These are phyloP conservation scores for Schizosaccharomyces osmophilus DNA, from an alignment of 805 yeast species.

Conservation along the genomic window DNA sequence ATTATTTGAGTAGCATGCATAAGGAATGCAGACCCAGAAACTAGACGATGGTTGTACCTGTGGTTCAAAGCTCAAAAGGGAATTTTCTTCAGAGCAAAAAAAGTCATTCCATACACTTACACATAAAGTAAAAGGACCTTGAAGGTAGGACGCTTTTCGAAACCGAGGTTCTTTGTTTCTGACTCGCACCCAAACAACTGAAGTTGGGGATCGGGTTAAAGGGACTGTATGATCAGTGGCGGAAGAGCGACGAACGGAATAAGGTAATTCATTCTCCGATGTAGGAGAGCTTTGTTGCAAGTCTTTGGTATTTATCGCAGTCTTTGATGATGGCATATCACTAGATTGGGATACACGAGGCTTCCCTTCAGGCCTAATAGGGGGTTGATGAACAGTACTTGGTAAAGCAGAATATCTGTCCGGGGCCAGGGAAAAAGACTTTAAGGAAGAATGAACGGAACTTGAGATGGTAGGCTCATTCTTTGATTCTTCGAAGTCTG, in stretches of 20 bases:
- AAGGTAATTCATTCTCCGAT: too few species aligned
- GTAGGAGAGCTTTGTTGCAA: too few species aligned
- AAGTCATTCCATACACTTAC: constrained; percentile 53
- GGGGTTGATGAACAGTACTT: too few species aligned
- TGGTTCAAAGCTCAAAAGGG: constrained; percentile 18
- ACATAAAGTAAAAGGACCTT: constrained; percentile 75
- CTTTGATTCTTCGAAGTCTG: too few species aligned
- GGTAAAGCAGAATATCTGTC: too few species aligned
- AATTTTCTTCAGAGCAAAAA: constrained; percentile 18
- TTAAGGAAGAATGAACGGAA: too few species aligned
- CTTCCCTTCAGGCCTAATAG: too few species aligned
- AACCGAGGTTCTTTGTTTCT: constrained; percentile 45
- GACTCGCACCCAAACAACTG: constrained; percentile 20
- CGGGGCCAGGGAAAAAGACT: too few species aligned
- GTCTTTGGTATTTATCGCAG: too few species aligned
- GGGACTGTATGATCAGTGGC: not conserved
- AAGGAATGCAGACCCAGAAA: not conserved
- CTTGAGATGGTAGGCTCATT: too few species aligned
- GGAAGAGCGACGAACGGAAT: not conserved
- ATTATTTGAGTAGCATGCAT: not conserved
- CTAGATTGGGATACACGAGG: too few species aligned
- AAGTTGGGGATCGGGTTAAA: not conserved
- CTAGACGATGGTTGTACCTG: constrained; percentile 37
- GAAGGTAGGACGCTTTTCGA: constrained; percentile 55
- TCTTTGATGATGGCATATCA: too few species aligned